Evolutionary conservation across 1,284 basidiomycete species (phyloP), one percentile per base, ranked within the genome.

Genomic region (Moniliophthora roreri): DNA sequence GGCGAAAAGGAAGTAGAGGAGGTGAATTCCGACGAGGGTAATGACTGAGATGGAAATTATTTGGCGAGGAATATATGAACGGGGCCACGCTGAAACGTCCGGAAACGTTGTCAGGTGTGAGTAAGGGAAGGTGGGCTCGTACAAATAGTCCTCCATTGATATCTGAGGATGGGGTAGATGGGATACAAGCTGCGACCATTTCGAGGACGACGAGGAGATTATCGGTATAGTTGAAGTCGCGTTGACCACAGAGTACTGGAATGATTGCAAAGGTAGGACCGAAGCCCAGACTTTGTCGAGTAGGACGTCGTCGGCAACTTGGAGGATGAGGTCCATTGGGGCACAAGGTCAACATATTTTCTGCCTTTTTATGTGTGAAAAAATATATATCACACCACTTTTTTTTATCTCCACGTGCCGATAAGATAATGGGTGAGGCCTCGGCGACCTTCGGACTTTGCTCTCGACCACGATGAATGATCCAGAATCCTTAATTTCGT

Each of bases 1-100:
- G 23, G 95, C 95, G 64, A 97, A 91, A 39, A 87, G 53, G 72
- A 98, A 96, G 73, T 99, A 95, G 48, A 95, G 78, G 42, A 85
- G 36, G 62, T 87, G 81, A 51, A 94, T 92, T 58, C 93, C 94
- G 55, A 93, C 63, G 56, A 92, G 75, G 7, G 95, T 96, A 60
- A 98, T 67, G 39, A 79, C 67, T 59, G 75, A 72, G 51, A 99
- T 77, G 1, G 95, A 97, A 21, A 91, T 39, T 8, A 87, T 59
- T 67, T 98, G 96, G 35, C 95, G 82, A 0, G 82, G 80, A 7
- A 95, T 65, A 65, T 88, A 85, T 64, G 94, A 87, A 46, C 93
- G 81, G 0, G 91, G 81, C 86, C 91, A 92, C 37, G 86, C 87
- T 3, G 88, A 89, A 7, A 77, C 58, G 41, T 71, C 63, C 11